Evolutionary conservation across 805 yeast genomes (phyloP), one percentile per base, ranked within the genome.

Genomic region (Tetrapisispora phaffii): DNA sequence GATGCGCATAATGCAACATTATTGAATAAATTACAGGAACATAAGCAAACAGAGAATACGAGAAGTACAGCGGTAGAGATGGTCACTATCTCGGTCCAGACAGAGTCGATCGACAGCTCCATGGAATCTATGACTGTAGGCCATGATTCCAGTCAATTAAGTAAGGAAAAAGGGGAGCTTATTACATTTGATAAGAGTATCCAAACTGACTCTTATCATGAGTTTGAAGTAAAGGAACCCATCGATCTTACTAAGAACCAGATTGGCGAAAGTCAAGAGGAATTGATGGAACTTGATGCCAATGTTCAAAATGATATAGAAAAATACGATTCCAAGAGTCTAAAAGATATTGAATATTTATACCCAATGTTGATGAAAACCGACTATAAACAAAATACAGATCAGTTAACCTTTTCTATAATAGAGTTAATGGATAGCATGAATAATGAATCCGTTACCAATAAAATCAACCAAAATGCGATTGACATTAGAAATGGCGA

Each of bases 171-270:
- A 16, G 38, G 28, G 13, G 46, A 49, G 10, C 28, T 44, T 2
- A 47, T 56, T 15, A 57, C 59, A 0, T 59, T 56, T 45, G 59
- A 56, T 23, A 54, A 52, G 22, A 53, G 49, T 7, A 46, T 54
- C n/a, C 63, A 59, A 45, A 53, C 58, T 4, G 60, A 51, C 22
- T 12, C 7, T 28, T 28, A 6, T 28, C n/a, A 6, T 6, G 4
- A 6, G 4, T 6, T 9, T 28, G n/a, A 28, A 28, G 31, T 12
- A 28, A 28, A 10, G 13, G 31, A 28, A 9, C 31, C 13, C 13
- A 12, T 13, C 12, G 19, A 31, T 12, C 46, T 41, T 9, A 17
- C n/a, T 15, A 20, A 22, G 21, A 29, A 15, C 19, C 17, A 10
- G 26, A 10, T 19, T 10, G 43, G 23, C 5, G 22, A 20, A 9